These are phyloP conservation scores for Pichia sp. DNA, from an alignment of 1,139 yeast genomes.

Conservation along the genomic window DNA sequence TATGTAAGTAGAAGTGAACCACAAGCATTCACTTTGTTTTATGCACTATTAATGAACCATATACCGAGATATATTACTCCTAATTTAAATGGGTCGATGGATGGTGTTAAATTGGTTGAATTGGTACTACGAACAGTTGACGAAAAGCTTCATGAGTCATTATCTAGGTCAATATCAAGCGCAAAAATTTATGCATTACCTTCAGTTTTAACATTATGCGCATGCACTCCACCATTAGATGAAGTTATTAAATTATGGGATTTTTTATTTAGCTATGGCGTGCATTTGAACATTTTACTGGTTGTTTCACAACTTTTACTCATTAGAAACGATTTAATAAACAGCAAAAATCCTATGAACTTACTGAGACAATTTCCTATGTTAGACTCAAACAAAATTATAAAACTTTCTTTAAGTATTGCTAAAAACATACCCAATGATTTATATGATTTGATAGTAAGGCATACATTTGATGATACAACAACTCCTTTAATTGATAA, in stretches of 20 bases:
- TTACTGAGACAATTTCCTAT: conserved; percentile 67
- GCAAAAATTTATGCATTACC: conserved; percentile 90
- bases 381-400: conserved; percentile 66
- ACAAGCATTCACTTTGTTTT: conserved; percentile 71
- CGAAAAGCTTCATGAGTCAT: conserved; percentile 55
- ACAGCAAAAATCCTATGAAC: conserved; percentile 64
- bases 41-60: conserved; percentile 48
- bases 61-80: conserved; percentile 79
- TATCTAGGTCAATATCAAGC: conserved; percentile 58
- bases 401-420: conserved; percentile 69
- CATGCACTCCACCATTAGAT: conserved; percentile 80
- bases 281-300: conserved; percentile 79
- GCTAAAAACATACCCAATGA: conserved; percentile 67
- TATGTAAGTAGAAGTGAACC: conserved; percentile 78
- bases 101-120: conserved; percentile 67
- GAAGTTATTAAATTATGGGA: conserved; percentile 85
- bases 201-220: conserved; percentile 76
- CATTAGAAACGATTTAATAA: conserved; percentile 55
- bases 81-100: conserved; percentile 75
- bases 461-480: conserved; percentile 62
- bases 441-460: conserved; percentile 59
- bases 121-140: conserved; percentile 65
- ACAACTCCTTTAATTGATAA: conserved; percentile 33
- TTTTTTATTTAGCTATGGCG: conserved; percentile 83
- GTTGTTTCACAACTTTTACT: conserved; percentile 78